phyloP scores from a whole-genome alignment of 106 monocot species.

The Acanthochlamys bracteata region DNA sequence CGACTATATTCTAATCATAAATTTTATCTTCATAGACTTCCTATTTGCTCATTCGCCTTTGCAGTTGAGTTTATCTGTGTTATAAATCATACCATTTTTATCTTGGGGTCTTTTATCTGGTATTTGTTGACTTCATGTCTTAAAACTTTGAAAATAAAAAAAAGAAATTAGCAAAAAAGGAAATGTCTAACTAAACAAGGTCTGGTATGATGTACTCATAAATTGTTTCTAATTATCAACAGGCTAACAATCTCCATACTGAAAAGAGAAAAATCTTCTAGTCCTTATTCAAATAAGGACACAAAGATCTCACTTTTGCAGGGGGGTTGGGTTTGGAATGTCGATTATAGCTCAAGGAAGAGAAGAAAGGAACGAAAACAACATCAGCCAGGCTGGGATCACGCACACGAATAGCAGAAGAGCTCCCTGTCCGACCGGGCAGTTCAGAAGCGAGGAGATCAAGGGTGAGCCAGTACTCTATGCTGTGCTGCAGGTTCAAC shows the following conservation, averaged over 20 bases:
- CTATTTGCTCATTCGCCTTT: no score
- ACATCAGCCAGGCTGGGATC: conserved; percentile 57
- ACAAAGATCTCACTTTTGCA: conserved; percentile 20
- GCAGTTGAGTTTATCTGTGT: no score
- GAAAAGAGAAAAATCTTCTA: no score
- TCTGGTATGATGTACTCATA: no score
- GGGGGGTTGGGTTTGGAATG: conserved; percentile 33
- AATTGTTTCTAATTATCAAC: no score
- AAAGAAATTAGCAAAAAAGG: not conserved
- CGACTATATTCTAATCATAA: no score
- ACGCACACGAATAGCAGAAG: conserved; percentile 45
- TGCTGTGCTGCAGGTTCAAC: conserved; percentile 70
- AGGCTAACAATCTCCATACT: no score
- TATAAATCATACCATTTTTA: no score
- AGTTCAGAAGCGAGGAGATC: conserved; percentile 53
- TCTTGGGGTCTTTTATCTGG: no score
- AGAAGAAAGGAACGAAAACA: conserved; percentile 75
- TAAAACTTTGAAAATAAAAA: not conserved
- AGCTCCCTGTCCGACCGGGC: conserved; percentile 15
- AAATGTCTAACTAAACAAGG: not conserved
- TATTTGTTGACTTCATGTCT: no score
- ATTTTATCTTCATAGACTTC: no score
- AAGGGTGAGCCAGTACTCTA: conserved; percentile 80
- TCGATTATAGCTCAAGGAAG: conserved; percentile 73
- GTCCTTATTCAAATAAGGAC: no score